Base-by-base conservation (phyloP, 2,329 filamentous ascomycete genomes). In the Penicillium oxalicum region DNA sequence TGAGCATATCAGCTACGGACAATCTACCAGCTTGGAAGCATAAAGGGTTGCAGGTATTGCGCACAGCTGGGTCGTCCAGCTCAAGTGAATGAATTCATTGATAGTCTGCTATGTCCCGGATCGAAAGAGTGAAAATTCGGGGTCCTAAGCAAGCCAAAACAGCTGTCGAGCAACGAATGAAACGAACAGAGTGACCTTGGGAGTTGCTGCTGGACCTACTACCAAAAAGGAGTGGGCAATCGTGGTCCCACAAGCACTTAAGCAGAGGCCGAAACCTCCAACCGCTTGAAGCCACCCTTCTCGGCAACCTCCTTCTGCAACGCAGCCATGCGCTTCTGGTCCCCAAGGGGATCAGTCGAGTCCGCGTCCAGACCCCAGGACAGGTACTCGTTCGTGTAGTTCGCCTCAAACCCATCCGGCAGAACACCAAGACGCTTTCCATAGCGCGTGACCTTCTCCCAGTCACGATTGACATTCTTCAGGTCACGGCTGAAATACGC, bases 401-500 rank as follows among this genome's bases (percentile, higher is more conserved):
- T 90, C 11, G 86, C 80, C 63, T 71, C 66, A 61, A 89, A 90
- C 55, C 62, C 66, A 12, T 74, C 73, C n/a, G 78, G 74, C 49
- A 90, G 63, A 25, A 90, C 82, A 3, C 79, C 83, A 2, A 90
- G 75, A 3, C 86, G 75, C 76, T 88, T 87, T 29, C 86, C 86
- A 63, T 90, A 90, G 54, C 75, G 77, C 40, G 86, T 89, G 9
- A 89, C 87, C 76, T 90, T 89, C 49, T 76, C 69, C 86, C 86
- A 90, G 71, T 90, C 86, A 41, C 87, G 79, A 45, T 68, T 58
- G 5, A 90, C 86, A 57, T 90, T 90, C 78, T 87, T 84, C 55
- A 89, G 63, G 57, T 89, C 85, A 55, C 77, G 77, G 50, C 81
- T 86, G 67, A 89, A 87, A 75, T 88, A 89, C 18, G 86, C 85